Base-by-base conservation (phyloP, 768 basidiomycete genomes). In the Panus rudis region DNA sequence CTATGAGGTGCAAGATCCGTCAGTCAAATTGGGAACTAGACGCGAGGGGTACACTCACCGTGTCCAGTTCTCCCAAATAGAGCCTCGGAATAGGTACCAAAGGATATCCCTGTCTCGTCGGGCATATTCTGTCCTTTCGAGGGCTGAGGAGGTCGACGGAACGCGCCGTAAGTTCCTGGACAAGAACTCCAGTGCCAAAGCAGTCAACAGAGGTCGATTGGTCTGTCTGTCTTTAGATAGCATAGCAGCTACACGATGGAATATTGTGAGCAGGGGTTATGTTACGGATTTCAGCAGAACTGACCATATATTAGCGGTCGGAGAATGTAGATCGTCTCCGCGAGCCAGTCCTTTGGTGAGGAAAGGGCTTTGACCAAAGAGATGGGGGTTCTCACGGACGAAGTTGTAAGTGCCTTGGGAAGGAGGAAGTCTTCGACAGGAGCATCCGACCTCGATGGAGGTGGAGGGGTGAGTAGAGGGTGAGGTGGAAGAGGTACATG, bases 41-140 rank as follows among this genome's bases (percentile, higher is more conserved):
- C 30, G 10, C 21, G 44, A 4, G 51, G 30, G 37, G 43, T 39
- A 17, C 32, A 49, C 37, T 33, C 47, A 84, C 88, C 77, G 68
- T 28, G 88, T 89, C 64, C 79, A 90, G 8, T 72, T 68, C 46
- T 79, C 67, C 92, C 92, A 96, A 40, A 93, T 77, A 16, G 84
- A 79, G 16, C 91, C 92, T 31, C 89, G 81, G 48, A 94, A 63
- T 33, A 93, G 72, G 57, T 92, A 91, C 81, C 84, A 89, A 8
- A 85, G 56, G 49, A 94, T 72, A 52, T 88, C 84, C 41, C 80
- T 74, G 61, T 96, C 92, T 52, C 90, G 71, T 42, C 76, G 73
- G 12, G 88, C 84, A 53, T 93, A 87, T 57, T 93, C 91, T 12
- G 76, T 63, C 38, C 84, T 73, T 61, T 90, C 85, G 26, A 88